Conservation (phyloP, 2,329 filamentous ascomycete genomes). For the Raffaelea ambrosiae region DNA sequence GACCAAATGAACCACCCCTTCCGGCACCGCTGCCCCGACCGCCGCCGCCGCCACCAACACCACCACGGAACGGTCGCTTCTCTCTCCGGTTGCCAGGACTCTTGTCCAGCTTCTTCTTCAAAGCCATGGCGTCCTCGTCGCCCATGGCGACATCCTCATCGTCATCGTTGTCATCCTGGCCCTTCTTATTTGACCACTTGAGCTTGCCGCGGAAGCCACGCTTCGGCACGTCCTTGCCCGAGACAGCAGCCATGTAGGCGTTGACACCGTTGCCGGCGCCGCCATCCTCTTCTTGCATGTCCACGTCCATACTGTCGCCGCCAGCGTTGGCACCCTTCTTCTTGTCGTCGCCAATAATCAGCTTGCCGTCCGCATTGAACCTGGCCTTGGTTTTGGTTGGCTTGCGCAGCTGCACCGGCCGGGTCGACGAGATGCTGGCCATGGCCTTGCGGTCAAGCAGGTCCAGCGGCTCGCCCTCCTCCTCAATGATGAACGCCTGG, state of each 20-base stretch:
- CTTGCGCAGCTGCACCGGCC: conserved; percentile 58
- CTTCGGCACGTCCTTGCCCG: conserved; percentile 56
- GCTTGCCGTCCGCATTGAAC: conserved; percentile 69
- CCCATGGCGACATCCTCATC: conserved; percentile 36
- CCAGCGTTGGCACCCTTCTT: conserved; percentile 42
- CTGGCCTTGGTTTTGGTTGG: conserved; percentile 57
- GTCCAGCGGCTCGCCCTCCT: conserved; percentile 91
- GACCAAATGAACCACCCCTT: conserved; percentile 19
- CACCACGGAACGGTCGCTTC: conserved; percentile 18
- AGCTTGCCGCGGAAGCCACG: conserved; percentile 59
- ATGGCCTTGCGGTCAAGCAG: conserved; percentile 82
- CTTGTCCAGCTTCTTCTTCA: conserved; percentile 24
- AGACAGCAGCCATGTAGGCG: conserved; percentile 62
- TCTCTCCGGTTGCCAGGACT: conserved; percentile 16
- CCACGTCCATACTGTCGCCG: conserved; percentile 53
- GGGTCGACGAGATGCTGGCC: conserved; percentile 87
- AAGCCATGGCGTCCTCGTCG: conserved; percentile 38
- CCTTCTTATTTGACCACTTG: conserved; percentile 60
- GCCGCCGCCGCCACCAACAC: conserved; percentile 26
- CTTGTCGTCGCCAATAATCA: conserved; percentile 58
- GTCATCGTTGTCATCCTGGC: conserved; percentile 33
- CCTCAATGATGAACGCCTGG: conserved; percentile 83
- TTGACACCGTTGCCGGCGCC: conserved; percentile 48
- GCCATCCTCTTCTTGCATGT: conserved; percentile 25
- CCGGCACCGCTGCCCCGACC: conserved; percentile 20